Base-by-base conservation (phyloP, 345 rosid species). In the Microthlaspi erraticum region DNA sequence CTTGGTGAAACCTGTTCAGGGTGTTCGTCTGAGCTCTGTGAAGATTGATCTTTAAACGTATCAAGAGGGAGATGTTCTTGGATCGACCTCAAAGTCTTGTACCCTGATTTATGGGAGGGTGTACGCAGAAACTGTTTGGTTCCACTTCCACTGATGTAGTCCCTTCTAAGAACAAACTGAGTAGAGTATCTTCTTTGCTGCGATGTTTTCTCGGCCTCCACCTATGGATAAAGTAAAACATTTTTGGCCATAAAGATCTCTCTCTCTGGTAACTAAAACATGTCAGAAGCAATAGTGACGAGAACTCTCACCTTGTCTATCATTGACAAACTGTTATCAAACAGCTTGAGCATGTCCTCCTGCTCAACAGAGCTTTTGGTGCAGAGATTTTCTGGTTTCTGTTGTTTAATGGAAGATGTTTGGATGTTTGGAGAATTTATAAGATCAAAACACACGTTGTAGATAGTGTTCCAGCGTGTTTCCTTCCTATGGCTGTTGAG, bases 391-490 rank as follows among this genome's bases (percentile, higher is more conserved):
- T 32, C 64, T 33, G 71, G 49, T 64, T 61, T 80, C 64, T 56
- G 81, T 66, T 68, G 64, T 73, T 68, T 80, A 44, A 18, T 46
- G 17, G 3, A 61, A 36, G 79, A 29, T 61, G 70, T 46, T 63
- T 73, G 84, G 61, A 72, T 66, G 64, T 77, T 86, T 33, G 97
- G 92, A 56, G 89, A 84, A 80, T 76, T 72, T 37, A 78, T 68
- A 65, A 83, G 70, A 78, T 82, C 87, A 80, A 78, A 37, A 72
- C 89, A 84, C 13, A 91, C 97, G 11, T 83, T 91, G 70, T 91
- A 88, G 73, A 88, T 82, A 1, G 81, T 83, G 68, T 71, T 82
- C 95, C 95, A 91, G 34, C 76, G 83, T 4, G 31, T 83, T 68
- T 85, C 83, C 68, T 62, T 74, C 48, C 77, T 70, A 64, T 77